phyloP scores from a whole-genome alignment of 495 filamentous ascomycete species.

The Chlorociboria aeruginascens region DNA sequence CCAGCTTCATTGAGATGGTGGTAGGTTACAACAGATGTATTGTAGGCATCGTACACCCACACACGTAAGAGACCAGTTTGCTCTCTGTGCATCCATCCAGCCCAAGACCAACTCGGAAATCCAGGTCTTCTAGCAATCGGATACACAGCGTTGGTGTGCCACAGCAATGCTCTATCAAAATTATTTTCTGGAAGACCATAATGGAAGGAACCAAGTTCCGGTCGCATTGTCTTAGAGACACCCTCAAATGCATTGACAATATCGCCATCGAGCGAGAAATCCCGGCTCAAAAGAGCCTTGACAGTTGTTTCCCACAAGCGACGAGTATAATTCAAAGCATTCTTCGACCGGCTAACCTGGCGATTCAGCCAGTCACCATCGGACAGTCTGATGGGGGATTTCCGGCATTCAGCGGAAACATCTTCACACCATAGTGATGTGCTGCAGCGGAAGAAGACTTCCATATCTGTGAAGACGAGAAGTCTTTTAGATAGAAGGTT shows the following conservation, averaged over 20 bases:
- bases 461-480: conserved; percentile 6
- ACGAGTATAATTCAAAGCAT: background rate
- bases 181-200: background rate
- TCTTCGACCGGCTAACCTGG: background rate
- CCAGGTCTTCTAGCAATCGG: too few relatives aligned
- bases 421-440: background rate
- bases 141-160: background rate
- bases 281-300: background rate
- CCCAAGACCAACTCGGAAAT: too few relatives aligned
- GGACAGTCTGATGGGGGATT: background rate
- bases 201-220: background rate
- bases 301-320: conserved; percentile 1
- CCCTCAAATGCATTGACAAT: conserved; percentile 6
- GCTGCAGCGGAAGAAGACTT: conserved; percentile 7
- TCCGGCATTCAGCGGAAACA: too few relatives aligned
- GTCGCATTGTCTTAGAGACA: background rate
- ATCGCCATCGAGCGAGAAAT: conserved; percentile 2
- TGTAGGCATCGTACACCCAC: too few relatives aligned
- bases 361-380: background rate
- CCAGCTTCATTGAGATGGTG: too few relatives aligned
- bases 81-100: too few relatives aligned
- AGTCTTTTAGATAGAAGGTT: conserved; percentile 8
- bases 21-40: too few relatives aligned
- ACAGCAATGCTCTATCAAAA: conserved; percentile 1
- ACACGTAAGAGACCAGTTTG: too few relatives aligned